Percentiles rank a stretch among this genome's conserved stretches.
These are phyloP conservation scores for Tulasnella sp. DNA, from an alignment of 768 basidiomycete genomes.

Conservation along the genomic window DNA sequence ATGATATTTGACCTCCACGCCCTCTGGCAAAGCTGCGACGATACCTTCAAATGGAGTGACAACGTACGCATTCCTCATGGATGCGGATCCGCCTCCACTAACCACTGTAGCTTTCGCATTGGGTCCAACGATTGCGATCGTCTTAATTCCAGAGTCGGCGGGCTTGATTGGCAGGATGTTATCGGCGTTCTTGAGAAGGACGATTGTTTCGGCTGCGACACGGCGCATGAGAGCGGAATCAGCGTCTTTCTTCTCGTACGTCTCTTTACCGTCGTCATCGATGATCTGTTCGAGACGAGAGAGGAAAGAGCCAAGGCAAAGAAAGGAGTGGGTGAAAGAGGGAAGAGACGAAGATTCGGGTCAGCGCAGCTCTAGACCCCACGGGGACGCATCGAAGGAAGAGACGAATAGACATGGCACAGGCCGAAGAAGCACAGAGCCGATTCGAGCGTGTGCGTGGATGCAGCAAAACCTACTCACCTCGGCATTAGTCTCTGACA, in stretches of 20 bases:
- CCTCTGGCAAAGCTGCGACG: constrained; percentile 52
- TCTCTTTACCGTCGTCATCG: constrained; percentile 64
- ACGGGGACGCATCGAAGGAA: constrained; percentile 47
- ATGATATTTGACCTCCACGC: constrained; percentile 57
- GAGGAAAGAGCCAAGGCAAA: constrained; percentile 54
- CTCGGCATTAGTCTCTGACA: constrained; percentile 65
- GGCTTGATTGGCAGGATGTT: constrained; percentile 57
- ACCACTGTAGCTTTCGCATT: constrained; percentile 67
- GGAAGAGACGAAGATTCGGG: constrained; percentile 45
- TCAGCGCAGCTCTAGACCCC: neutral
- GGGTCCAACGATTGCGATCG: constrained; percentile 67
- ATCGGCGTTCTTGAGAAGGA: constrained; percentile 65
- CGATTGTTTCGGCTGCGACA: constrained; percentile 59
- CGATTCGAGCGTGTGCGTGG: neutral
- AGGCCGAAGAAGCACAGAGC: constrained; percentile 39
- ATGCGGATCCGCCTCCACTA: constrained; percentile 76
- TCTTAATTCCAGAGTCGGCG: constrained; percentile 44
- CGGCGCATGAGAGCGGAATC: constrained; percentile 61
- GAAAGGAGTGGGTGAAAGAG: neutral
- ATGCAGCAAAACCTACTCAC: constrained; percentile 48
- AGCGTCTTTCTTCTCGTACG: constrained; percentile 60
- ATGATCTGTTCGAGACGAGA: constrained; percentile 43
- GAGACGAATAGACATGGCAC: neutral
- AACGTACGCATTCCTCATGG: constrained; percentile 60
- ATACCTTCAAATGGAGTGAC: constrained; percentile 69